These are phyloP conservation scores for Colletotrichum sp. DNA, from an alignment of 2,329 filamentous ascomycete species.

Conservation along the genomic window DNA sequence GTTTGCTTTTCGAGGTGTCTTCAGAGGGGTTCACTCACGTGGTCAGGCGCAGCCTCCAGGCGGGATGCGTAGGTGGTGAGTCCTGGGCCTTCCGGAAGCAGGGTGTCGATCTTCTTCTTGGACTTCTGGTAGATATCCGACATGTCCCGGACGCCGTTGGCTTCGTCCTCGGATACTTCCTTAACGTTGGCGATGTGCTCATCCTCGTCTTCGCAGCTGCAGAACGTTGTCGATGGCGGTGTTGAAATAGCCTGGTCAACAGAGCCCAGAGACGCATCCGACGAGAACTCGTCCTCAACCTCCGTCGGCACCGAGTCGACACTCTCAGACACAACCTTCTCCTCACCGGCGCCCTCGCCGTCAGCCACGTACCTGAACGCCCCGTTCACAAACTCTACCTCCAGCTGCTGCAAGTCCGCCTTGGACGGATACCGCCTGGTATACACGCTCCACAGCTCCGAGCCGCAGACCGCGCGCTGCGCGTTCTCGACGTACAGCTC, in stretches of 20 bases:
- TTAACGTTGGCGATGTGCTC: neutral
- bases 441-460: neutral
- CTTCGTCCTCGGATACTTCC: neutral
- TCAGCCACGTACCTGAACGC: neutral
- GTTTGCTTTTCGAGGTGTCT: neutral
- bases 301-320: neutral
- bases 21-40: neutral
- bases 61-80: neutral
- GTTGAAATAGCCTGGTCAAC: neutral
- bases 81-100: neutral
- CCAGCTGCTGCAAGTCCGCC: neutral
- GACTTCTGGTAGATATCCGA: neutral
- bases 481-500: neutral
- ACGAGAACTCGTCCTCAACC: neutral
- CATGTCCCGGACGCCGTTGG: neutral
- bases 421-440: neutral
- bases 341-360: neutral
- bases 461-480: neutral
- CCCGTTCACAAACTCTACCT: neutral
- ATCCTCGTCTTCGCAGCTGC: neutral
- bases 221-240: neutral
- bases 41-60: neutral
- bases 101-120: neutral
- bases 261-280: neutral
- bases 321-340: neutral